These are phyloP conservation scores for Mycena haematopus DNA, from an alignment of 768 basidiomycete species.

Conservation along the genomic window DNA sequence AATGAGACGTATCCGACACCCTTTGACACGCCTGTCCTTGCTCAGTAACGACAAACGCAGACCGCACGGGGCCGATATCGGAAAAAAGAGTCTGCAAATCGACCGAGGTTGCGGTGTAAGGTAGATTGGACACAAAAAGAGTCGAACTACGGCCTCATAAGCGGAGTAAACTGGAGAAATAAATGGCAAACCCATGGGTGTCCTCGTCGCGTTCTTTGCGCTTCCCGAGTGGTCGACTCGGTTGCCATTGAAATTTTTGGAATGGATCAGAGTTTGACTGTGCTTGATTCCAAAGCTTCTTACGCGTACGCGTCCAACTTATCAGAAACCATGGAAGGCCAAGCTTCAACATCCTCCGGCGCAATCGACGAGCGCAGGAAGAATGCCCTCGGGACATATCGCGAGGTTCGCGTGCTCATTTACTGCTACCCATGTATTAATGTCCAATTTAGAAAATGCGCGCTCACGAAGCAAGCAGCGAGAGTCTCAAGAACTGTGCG, in stretches of 20 bases:
- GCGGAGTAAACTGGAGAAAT: not conserved
- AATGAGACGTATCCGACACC: constrained; percentile 98
- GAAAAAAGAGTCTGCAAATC: constrained; percentile 94
- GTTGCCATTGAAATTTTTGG: constrained; percentile 19
- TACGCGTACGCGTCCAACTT: constrained; percentile 43
- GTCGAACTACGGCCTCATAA: constrained; percentile 62
- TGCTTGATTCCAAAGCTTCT: constrained; percentile 31
- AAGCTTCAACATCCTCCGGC: constrained; percentile 63
- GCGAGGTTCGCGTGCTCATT: constrained; percentile 57
- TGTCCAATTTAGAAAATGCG: constrained; percentile 81
- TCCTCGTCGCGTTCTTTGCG: constrained; percentile 49
- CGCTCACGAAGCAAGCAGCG: constrained; percentile 85
- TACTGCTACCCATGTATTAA: constrained; percentile 7
- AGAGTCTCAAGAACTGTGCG: constrained; percentile 90
- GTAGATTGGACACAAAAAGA: constrained; percentile 92
- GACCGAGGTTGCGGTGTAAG: constrained; percentile 87
- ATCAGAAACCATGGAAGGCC: constrained; percentile 46
- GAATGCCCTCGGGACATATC: constrained; percentile 78
- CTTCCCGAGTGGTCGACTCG: constrained; percentile 46
- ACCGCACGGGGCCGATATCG: constrained; percentile 91
- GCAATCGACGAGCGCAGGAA: constrained; percentile 73
- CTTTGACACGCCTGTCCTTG: constrained; percentile 80
- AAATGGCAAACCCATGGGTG: constrained; percentile 41
- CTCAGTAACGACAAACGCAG: constrained; percentile 91
- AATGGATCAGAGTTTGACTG: too few relatives aligned